Conservation (phyloP, 257 asterid species). For the Vinca minor region DNA sequence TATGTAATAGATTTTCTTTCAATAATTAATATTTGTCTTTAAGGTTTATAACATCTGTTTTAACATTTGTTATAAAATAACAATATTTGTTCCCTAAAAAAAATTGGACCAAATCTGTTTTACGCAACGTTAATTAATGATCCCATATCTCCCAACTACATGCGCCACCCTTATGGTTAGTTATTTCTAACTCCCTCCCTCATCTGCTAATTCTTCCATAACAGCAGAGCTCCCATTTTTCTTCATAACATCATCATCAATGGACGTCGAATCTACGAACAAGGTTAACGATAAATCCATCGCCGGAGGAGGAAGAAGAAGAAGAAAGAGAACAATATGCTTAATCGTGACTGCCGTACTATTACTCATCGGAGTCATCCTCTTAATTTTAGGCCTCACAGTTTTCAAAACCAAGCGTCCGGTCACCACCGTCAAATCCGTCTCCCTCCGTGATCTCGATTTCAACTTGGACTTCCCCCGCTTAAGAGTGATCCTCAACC, state of each 20-base stretch:
- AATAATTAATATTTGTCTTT: no score
- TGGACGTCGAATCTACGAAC: not conserved
- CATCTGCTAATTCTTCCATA: no score
- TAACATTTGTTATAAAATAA: no score
- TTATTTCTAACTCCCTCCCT: no score
- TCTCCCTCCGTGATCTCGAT: constrained; percentile 36
- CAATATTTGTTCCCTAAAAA: no score
- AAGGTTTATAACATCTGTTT: no score
- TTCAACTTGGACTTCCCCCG: constrained; percentile 29
- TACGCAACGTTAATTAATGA: no score
- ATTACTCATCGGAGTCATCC: constrained; percentile 30
- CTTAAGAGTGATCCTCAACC: constrained; percentile 37
- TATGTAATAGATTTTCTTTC: no score
- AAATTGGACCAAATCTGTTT: no score
- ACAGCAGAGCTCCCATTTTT: no score
- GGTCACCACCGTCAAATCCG: constrained; percentile 34
- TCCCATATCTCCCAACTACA: no score
- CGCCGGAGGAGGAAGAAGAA: not conserved
- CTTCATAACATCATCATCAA: not conserved
- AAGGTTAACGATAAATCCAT: not conserved
- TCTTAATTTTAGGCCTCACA: constrained; percentile 57
- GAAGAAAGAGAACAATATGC: constrained; percentile 28
- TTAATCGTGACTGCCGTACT: constrained; percentile 23
- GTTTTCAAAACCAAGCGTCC: constrained; percentile 68
- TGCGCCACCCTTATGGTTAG: no score